Evolutionary conservation across 2,329 filamentous ascomycete genomes (phyloP), one percentile per base, ranked within the genome.

Genomic region (Bipolaris victoriae): DNA sequence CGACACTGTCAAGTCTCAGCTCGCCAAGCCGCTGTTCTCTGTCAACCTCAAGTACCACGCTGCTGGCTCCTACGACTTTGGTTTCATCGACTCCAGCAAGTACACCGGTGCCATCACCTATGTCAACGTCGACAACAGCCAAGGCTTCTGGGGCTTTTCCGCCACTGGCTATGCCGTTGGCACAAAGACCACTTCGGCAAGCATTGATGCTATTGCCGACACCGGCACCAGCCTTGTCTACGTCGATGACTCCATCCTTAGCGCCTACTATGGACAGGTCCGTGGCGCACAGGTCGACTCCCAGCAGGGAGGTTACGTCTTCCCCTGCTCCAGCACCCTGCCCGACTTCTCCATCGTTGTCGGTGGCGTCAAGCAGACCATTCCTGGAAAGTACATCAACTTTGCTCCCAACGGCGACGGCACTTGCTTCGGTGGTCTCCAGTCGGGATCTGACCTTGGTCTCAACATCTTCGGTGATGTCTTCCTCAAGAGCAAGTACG

Each of bases 401-500:
- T 85, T 82, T 66, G 75, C 81, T 0, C 77, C 81, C 6, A 59
- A 79, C 48, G 63, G 69, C 9, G 58, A 68, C 7, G 76, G 75
- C n/a, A 75, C 68, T 54, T 95, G 91, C 81, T 93, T 86, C 74
- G 91, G 91, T 53, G 91, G 90, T 47, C 84, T 96, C 61, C 91
- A 95, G 80, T 81, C 77, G 62, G 81, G 84, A 66, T 69, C 75
- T 1, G 84, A 82, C n/a, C 76, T 88, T 45, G 82, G 81, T 5
- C 82, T 88, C 61, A 86, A 83, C 54, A 91, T 96, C 69, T 84
- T 93, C 54, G 91, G 91, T 9, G 90, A 93, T 59, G 82, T 90
- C 54, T 91, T 92, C 79, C 82, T 95, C 64, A 95, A 95, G 84
- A 85, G 85, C 53, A 81, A 90, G 61, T 92, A 90, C 71, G 86